Conservation (phyloP, 2,329 filamentous ascomycete genomes). For the Periconia digitata region DNA sequence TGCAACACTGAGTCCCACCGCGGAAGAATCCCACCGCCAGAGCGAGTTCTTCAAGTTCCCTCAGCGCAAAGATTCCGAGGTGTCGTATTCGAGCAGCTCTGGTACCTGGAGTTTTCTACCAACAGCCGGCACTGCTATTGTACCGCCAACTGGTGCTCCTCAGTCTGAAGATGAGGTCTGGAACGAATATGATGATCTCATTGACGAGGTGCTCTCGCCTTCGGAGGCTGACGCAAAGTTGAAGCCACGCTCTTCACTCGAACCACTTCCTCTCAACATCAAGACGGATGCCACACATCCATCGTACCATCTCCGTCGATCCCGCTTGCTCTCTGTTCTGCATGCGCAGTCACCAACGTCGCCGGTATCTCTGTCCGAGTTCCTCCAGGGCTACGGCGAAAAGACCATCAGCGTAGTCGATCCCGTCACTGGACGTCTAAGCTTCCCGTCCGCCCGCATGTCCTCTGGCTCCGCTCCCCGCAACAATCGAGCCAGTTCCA, state of each 20-base stretch:
- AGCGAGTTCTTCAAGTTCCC: constrained; percentile 75
- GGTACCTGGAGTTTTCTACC: constrained; percentile 60
- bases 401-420: constrained; percentile 41
- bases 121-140: constrained; percentile 61
- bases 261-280: constrained; percentile 30
- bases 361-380: constrained; percentile 57
- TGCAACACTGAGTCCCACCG: constrained; percentile 32
- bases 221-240: constrained; percentile 18
- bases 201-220: constrained; percentile 67
- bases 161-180: constrained; percentile 84
- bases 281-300: constrained; percentile 27
- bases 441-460: constrained; percentile 36
- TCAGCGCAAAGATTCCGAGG: constrained; percentile 69
- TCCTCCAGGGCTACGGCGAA: constrained; percentile 55
- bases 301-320: constrained; percentile 51
- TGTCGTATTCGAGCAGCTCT: constrained; percentile 67
- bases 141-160: constrained; percentile 63
- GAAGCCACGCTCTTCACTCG: constrained; percentile 27
- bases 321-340: constrained; percentile 53
- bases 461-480: constrained; percentile 30
- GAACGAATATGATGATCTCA: constrained; percentile 89
- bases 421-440: constrained; percentile 41
- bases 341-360: constrained; percentile 54
- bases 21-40: constrained; percentile 29
- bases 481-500: constrained; percentile 25